Percentiles rank a stretch among this genome's conserved stretches.
These are phyloP conservation scores for Chaetomiaceae sp. DNA, from an alignment of 2,329 filamentous ascomycete genomes.

Conservation along the genomic window DNA sequence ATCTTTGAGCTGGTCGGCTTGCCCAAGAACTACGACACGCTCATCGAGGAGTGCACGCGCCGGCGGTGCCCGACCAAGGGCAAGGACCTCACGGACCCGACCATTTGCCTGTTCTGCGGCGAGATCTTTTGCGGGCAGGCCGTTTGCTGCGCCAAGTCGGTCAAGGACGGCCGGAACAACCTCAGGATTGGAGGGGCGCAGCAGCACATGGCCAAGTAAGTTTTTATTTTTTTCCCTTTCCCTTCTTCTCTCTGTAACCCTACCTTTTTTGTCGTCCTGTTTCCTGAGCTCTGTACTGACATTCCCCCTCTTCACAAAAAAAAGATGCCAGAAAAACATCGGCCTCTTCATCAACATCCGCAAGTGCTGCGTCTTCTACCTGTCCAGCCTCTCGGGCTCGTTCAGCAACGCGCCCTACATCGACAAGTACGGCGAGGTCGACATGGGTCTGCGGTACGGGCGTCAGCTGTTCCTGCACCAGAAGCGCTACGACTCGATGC, in stretches of 20 bases:
- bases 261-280: no score
- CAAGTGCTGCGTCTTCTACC: conserved; percentile 87
- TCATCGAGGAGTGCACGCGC: conserved; percentile 88
- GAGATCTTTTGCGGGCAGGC: conserved; percentile 96
- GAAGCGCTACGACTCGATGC: conserved; percentile 83
- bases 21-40: conserved; percentile 83
- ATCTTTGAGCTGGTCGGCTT: conserved; percentile 93
- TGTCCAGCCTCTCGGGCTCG: conserved; percentile 76
- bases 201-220: conserved; percentile 78
- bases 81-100: conserved; percentile 85
- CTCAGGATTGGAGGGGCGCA: conserved; percentile 72
- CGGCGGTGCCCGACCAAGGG: conserved; percentile 82
- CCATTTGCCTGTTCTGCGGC: conserved; percentile 89
- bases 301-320: not conserved
- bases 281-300: no score
- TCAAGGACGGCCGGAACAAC: conserved; percentile 38
- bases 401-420: conserved; percentile 89
- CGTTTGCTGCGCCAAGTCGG: conserved; percentile 76
- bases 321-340: conserved; percentile 78
- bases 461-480: conserved; percentile 91
- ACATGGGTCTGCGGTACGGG: conserved; percentile 81
- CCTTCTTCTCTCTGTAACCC: no score
- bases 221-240: conserved; percentile 26
- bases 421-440: conserved; percentile 91
- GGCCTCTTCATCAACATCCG: conserved; percentile 96